Conservation (phyloP, 1,284 basidiomycete genomes). For the Ustilago sp. region DNA sequence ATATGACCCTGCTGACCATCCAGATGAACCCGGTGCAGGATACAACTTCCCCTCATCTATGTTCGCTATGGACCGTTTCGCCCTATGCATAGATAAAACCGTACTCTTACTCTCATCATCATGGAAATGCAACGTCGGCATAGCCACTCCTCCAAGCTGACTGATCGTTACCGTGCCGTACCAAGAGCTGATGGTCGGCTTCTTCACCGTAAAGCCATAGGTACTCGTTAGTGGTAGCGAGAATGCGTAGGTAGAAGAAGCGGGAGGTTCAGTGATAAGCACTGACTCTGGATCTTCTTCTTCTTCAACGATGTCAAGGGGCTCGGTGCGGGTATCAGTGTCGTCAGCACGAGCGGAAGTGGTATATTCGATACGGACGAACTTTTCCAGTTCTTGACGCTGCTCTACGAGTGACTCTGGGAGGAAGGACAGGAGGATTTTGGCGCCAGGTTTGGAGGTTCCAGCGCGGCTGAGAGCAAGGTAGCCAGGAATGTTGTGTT, state of each 20-base stretch:
- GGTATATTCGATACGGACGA: conserved; percentile 80
- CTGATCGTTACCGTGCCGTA: conserved; percentile 79
- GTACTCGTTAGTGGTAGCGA: conserved; percentile 88
- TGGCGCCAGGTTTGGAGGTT: conserved; percentile 24
- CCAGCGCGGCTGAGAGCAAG: conserved; percentile 50
- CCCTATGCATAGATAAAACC: conserved; percentile 47
- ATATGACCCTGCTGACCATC: conserved; percentile 12
- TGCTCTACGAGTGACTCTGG: conserved; percentile 79
- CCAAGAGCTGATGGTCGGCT: conserved; percentile 75
- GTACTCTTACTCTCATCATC: conserved; percentile 77
- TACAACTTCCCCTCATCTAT: conserved; percentile 39
- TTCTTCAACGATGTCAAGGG: conserved; percentile 69
- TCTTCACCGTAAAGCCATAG: conserved; percentile 87
- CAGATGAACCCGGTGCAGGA: conserved; percentile 6
- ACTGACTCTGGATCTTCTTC: conserved; percentile 33
- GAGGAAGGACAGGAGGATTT: conserved; percentile 49
- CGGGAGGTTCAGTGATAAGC: conserved; percentile 52
- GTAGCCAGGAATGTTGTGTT: conserved; percentile 94
- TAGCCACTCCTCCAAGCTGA: conserved; percentile 86
- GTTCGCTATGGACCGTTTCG: conserved; percentile 34
- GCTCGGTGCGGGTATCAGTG: conserved; percentile 71
- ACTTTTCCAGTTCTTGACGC: conserved; percentile 78
- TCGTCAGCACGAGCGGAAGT: conserved; percentile 71
- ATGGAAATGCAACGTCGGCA: conserved; percentile 93
- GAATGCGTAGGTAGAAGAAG: conserved; percentile 82